These are phyloP conservation scores for Aspergillus nomiae DNA, from an alignment of 2,329 filamentous ascomycete species.

Conservation along the genomic window DNA sequence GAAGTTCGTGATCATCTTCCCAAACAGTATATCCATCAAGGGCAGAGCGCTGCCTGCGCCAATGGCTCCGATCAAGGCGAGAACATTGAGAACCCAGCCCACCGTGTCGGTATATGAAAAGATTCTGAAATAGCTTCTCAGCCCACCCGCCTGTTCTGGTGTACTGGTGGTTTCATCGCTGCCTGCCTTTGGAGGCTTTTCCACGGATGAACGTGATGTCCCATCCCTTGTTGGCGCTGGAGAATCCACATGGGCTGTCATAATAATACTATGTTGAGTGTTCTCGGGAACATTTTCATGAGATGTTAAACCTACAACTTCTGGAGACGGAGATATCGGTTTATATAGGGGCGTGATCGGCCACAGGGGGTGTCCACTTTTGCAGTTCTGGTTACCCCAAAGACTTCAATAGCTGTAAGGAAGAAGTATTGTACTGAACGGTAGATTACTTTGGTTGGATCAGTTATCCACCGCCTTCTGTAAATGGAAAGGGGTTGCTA, in stretches of 20 bases:
- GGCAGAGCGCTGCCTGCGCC: slow-evolving; percentile 5
- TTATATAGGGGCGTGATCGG: too few species aligned
- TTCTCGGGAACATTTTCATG: background rate
- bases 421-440: too few species aligned
- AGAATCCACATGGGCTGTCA: background rate
- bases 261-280: background rate
- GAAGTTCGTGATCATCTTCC: slow-evolving; percentile 6
- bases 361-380: too few species aligned
- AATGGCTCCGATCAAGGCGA: slow-evolving; percentile 7
- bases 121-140: slow-evolving; percentile 1
- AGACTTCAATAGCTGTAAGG: too few species aligned
- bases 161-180: background rate
- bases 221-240: background rate
- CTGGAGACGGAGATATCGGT: too few species aligned
- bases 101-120: slow-evolving; percentile 3
- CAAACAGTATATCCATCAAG: slow-evolving; percentile 5
- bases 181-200: background rate
- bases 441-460: too few species aligned
- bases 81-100: slow-evolving; percentile 5
- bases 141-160: background rate
- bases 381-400: too few species aligned
- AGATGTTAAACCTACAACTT: background rate
- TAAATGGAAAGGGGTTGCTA: too few species aligned
- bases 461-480: too few species aligned
- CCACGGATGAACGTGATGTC: background rate